Evolutionary conservation across 805 yeast genomes (phyloP), one percentile per base, ranked within the genome.

Genomic region (Ogataea angusta): DNA sequence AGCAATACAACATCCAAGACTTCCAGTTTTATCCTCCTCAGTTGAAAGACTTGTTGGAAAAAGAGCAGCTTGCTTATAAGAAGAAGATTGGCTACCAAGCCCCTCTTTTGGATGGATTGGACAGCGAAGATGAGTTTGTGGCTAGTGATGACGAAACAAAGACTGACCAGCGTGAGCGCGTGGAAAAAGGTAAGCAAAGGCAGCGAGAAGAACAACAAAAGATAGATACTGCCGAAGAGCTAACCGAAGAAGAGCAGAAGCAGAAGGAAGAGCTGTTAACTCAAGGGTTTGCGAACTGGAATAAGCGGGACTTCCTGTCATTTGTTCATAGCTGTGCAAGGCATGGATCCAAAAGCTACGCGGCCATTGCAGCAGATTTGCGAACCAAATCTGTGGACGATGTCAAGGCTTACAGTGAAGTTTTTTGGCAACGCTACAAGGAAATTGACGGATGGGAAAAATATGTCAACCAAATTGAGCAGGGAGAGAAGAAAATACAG

Each of bases 361-460:
- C 57, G 9, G 59, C 66, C 32, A 82, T 85, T 28, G 68, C 84
- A 1, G 59, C 67, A 18, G 73, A 78, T 10, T 64, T 84, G 40
- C 78, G 78, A 12, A 72, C 74, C 23, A 82, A 83, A 50, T 66
- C 76, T 0, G 57, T 59, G 0, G 80, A 75, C 15, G 91, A 84
- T 32, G 81, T 85, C 3, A 70, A 69, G 43, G 56, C 62, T 19
- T 85, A 85, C 56, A 69, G 79, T 31, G 64, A 68, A 32, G 75
- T 66, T 2, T 85, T 85, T 51, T 85, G 93, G 93, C 54, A 64
- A 26, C 67, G 78, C 24, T 78, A 73, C 53, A 58, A 60, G 16
- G 76, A 75, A 45, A 74, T 85, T 21, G 86, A 80, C 22, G 90
- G 91, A 0, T 70, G 75, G 60, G 88, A 82, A 42, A 82, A 82